Evolutionary conservation across 192 early-diverging fungal species (phyloP).

Genomic region (Neocallimastix lanati): DNA sequence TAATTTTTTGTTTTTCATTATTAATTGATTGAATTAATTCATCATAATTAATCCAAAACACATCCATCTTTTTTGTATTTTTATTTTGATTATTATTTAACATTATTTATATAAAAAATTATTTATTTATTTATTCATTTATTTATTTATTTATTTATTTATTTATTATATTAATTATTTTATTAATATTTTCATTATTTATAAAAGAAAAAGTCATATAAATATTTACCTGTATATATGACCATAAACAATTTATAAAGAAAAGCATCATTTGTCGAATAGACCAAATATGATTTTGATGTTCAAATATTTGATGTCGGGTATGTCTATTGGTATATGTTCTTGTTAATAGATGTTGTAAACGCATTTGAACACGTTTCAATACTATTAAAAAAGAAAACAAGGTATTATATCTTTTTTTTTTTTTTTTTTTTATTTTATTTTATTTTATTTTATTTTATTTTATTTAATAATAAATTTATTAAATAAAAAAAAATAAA

Average conservation of each 20-base stretch:
- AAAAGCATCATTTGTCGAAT: neutral
- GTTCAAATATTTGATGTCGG: neutral
- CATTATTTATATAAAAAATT: no score
- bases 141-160: no score
- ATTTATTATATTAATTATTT: no score
- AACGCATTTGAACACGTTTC: neutral
- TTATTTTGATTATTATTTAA: no score
- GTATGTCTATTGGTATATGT: neutral
- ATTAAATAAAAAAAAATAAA: no score
- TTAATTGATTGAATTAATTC: neutral
- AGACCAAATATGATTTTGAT: neutral
- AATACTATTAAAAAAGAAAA: neutral
- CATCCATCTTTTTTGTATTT: neutral
- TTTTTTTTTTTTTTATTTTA: no score
- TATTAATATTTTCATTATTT: no score
- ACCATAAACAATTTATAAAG: neutral
- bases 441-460: no score
- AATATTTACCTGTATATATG: neutral
- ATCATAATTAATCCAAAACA: neutral
- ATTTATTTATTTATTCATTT: no score
- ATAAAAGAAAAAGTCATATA: no score
- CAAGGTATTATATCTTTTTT: neutral
- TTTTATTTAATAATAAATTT: no score
- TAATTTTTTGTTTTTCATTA: neutral
- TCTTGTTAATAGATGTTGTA: neutral